phyloP scores from a whole-genome alignment of 441 rosid genomes.

The Rhodomyrtus psidioides region DNA sequence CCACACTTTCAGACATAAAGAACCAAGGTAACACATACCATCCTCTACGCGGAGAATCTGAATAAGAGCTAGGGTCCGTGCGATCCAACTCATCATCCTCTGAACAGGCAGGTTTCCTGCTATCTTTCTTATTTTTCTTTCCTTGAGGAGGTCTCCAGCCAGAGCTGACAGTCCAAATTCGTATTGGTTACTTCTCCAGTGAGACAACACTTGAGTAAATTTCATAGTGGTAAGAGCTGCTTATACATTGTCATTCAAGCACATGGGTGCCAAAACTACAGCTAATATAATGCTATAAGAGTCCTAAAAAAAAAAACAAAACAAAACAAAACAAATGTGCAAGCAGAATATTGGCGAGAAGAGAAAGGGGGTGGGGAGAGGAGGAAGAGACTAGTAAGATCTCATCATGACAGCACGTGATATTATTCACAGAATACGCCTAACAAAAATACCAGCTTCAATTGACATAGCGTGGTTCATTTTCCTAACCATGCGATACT shows the following conservation, averaged over 20 bases:
- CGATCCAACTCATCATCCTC: slow-evolving; percentile 97
- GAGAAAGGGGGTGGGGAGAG: background rate
- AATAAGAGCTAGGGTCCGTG: slow-evolving; percentile 98
- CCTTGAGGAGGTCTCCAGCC: slow-evolving; percentile 67
- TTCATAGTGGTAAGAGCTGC: background rate
- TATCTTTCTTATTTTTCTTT: slow-evolving; percentile 44
- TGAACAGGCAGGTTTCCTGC: slow-evolving; percentile 52
- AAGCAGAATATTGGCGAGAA: background rate
- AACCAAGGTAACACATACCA: slow-evolving; percentile 38
- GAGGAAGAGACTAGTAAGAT: background rate
- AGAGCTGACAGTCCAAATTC: slow-evolving; percentile 33
- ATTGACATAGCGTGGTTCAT: background rate
- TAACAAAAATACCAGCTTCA: background rate
- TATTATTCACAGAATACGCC: background rate
- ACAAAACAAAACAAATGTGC: background rate
- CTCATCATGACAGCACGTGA: background rate
- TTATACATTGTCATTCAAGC: background rate
- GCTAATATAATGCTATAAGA: background rate
- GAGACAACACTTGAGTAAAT: background rate
- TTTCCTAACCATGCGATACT: background rate
- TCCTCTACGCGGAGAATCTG: slow-evolving; percentile 99
- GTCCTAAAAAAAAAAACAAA: too few species aligned
- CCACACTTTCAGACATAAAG: background rate
- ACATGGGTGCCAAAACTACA: background rate
- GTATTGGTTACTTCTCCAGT: background rate